Evolutionary conservation across 1,284 basidiomycete species (phyloP), one percentile per base, ranked within the genome.

Genomic region (Wallemia ichthyophaga): DNA sequence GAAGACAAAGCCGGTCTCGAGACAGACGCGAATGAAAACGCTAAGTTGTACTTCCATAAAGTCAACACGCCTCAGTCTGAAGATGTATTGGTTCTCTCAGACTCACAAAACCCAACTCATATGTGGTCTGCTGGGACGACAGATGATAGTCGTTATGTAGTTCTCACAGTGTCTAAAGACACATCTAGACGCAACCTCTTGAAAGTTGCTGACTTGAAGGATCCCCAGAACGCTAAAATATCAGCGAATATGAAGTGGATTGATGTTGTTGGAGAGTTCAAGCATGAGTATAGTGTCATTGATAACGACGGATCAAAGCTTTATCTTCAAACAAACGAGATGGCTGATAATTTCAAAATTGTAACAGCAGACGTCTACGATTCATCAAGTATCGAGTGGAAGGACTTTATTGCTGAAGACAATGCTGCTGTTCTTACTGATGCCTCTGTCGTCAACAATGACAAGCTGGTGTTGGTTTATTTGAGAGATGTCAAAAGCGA

Each of bases 401-500:
- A 71, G 58, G 81, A 83, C 59, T 71, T 85, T 61, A 79, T 89
- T 32, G 75, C 82, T 0, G 83, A 88, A 68, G 75, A 80, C 19
- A 73, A 76, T 59, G 75, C 79, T 48, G 75, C 79, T 48, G 79
- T 82, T 60, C 71, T 88, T 5, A 73, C 74, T 31, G 72, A 74
- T 54, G 73, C 78, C 24, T 66, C 67, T 27, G 71, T 78, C 24
- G 71, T 84, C 24, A 75, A 76, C 61, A 67, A 75, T 21, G 75
- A 82, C 67, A 74, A 76, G 59, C 73, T 86, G 56, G 75, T 76
- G 9, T 66, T 83, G 17, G 71, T 76, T 57, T 85, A 85, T 72
- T 82, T 82, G 64, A 75, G 79, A 61, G 82, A 88, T 64, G 85
- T 85, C 65, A 83, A 82, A 64, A 83, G 87, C 66, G 82, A 86